Percentiles rank a stretch among this genome's conserved stretches.
phyloP scores from a whole-genome alignment of 148 eudicot genomes.

The Rhododendron kiyosumense region DNA sequence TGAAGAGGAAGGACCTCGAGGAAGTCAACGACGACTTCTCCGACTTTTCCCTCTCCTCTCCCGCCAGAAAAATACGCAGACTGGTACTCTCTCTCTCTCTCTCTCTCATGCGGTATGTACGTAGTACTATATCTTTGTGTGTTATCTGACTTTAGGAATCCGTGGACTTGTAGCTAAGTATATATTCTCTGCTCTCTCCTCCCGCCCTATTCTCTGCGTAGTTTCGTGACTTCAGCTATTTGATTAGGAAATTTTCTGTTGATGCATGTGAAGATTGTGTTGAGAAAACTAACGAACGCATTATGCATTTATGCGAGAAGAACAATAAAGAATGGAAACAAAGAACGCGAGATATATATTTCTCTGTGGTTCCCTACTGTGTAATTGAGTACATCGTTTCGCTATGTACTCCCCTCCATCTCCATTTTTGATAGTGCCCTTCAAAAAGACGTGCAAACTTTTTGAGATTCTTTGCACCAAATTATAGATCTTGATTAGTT shows the following conservation, averaged over 20 bases:
- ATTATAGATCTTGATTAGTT: too few relatives aligned
- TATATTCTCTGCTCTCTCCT: not conserved
- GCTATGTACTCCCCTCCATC: too few relatives aligned
- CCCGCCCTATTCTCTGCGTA: not conserved
- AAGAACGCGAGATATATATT: not conserved
- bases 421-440: too few relatives aligned
- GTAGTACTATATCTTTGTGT: not conserved
- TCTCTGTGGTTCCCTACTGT: not conserved
- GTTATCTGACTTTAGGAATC: not conserved
- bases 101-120: not conserved
- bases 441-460: too few relatives aligned
- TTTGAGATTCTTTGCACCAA: too few relatives aligned
- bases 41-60: constrained; percentile 76
- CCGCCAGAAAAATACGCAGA: constrained; percentile 79
- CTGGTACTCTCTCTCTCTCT: constrained; percentile 38
- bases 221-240: not conserved
- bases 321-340: not conserved
- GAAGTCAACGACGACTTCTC: constrained; percentile 61
- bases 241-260: not conserved
- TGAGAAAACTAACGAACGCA: not conserved
- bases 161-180: not conserved
- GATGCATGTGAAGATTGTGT: not conserved
- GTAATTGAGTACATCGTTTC: not conserved
- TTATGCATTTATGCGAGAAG: not conserved
- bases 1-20: constrained; percentile 64